These are phyloP conservation scores for Royoungia palumana DNA, from an alignment of 768 basidiomycete species.

Conservation along the genomic window DNA sequence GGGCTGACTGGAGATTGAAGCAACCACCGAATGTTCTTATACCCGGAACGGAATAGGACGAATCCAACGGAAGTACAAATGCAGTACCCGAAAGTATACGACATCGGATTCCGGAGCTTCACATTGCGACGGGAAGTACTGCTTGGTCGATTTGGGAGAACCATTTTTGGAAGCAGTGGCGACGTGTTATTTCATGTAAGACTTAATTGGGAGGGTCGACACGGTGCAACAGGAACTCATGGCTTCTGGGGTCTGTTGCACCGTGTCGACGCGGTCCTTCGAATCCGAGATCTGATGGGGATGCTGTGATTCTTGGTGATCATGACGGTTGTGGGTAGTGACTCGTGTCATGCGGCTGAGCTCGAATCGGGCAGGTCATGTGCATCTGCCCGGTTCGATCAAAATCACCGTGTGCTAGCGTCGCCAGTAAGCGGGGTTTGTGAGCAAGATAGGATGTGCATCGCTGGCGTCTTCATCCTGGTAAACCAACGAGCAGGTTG, in stretches of 20 bases:
- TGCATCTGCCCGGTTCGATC: background rate
- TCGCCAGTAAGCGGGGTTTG: conserved; percentile 15
- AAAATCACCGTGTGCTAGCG: conserved; percentile 6
- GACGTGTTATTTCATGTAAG: conserved; percentile 13
- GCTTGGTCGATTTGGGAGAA: conserved; percentile 9
- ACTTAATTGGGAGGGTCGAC: conserved; percentile 6
- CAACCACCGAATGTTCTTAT: conserved; percentile 12
- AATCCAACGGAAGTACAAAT: conserved; percentile 11
- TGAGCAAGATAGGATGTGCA: background rate
- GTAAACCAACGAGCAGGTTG: conserved; percentile 8
- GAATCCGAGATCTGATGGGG: conserved; percentile 18
- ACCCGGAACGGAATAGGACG: conserved; percentile 11
- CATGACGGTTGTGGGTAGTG: conserved; percentile 12
- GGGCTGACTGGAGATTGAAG: conserved; percentile 4
- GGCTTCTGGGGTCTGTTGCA: too few species aligned
- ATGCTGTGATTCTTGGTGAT: conserved; percentile 9
- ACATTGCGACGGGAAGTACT: conserved; percentile 11
- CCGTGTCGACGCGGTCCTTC: background rate
- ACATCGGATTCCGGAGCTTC: conserved; percentile 20
- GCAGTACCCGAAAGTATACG: conserved; percentile 15
- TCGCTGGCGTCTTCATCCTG: too few species aligned
- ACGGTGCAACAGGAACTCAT: background rate
- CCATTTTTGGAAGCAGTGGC: conserved; percentile 16
- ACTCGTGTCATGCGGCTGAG: conserved; percentile 8
- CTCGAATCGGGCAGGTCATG: conserved; percentile 4